Base-by-base conservation (phyloP, 2,329 filamentous ascomycete species). In the Colletotrichum noveboracense region DNA sequence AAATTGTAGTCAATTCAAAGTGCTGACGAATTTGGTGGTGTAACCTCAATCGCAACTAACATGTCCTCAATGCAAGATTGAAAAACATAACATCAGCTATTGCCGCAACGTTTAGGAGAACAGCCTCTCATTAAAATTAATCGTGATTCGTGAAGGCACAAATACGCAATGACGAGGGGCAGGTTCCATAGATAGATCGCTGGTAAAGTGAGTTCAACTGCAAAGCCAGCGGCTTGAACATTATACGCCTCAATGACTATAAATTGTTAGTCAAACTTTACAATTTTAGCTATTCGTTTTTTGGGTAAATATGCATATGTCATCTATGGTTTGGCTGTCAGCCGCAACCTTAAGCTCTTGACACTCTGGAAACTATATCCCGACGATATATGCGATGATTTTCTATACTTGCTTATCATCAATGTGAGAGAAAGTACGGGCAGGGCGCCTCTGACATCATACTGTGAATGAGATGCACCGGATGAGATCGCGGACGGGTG, bases 381-480 rank as follows among this genome's bases (percentile, higher is more conserved):
- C 0, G 43, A 0, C 43, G 18, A 21, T 21, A 3, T 48, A 0
- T 48, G n/a, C n/a, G n/a, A n/a, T 48, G n/a, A 7, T 1, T 48
- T 2, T 3, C 43, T 0, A 48, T 1, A 21, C 43, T 48, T 48
- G 18, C 43, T 21, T 48, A 4, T 2, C 43, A 1, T n/a, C 0
- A 7, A 0, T 7, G 18, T 0, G n/a, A 21, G n/a, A n/a, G 18
- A 12, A 21, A 21, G 6, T 1, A 2, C 0, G 3, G 0, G 10
- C n/a, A 48, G 10, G 1, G 6, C 43, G 0, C 43, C 6, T 48
- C 5, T 48, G 43, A 13, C 43, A 48, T 48, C n/a, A 48, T 7
- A 7, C n/a, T 21, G 43, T 48, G 10, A 48, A 21, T 21, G 18
- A 48, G n/a, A 21, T 13, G 9, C n/a, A n/a, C 1, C n/a, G 5